A percentile compares a stretch with the other conserved stretches of the same genome.
These are phyloP conservation scores for Platanus orientalis DNA, from an alignment of 164 flowering plant genomes.

Conservation along the genomic window DNA sequence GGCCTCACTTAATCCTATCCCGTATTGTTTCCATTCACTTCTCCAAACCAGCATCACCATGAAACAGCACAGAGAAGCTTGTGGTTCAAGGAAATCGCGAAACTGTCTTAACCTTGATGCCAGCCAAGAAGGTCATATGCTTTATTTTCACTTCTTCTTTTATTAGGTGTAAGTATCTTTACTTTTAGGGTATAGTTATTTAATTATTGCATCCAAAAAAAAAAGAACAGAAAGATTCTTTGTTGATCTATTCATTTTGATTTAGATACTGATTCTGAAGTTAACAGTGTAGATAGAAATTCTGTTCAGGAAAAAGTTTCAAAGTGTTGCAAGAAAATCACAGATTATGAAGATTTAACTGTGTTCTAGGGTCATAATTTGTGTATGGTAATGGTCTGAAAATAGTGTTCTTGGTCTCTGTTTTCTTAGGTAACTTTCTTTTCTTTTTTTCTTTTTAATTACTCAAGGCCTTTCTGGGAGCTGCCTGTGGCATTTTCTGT, in stretches of 20 bases:
- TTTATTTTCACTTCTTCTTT: not conserved
- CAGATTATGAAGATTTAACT: not conserved
- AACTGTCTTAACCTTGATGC: constrained; percentile 95
- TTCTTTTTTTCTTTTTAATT: too few relatives aligned
- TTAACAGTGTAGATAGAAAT: not conserved
- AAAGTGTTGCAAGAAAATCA: too few relatives aligned
- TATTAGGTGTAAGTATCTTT: not conserved
- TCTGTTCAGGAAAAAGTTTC: constrained; percentile 1
- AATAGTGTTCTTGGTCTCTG: not conserved
- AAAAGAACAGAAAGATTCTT: too few relatives aligned
- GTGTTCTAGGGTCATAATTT: not conserved
- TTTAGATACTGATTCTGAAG: not conserved
- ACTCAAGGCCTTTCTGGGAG: too few relatives aligned
- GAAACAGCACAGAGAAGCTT: too few relatives aligned
- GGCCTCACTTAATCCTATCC: too few relatives aligned
- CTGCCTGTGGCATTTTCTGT: too few relatives aligned
- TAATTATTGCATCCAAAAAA: not conserved
- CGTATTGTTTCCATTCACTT: too few relatives aligned
- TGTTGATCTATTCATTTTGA: not conserved
- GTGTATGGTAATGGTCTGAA: not conserved
- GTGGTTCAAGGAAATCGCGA: constrained; percentile 69
- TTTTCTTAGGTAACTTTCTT: too few relatives aligned
- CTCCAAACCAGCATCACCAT: too few relatives aligned
- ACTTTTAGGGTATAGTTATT: not conserved
- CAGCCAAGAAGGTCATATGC: constrained; percentile 43